Evolutionary conservation across 495 filamentous ascomycete genomes (phyloP), one percentile per base, ranked within the genome.

Genomic region (Tuber brumale): DNA sequence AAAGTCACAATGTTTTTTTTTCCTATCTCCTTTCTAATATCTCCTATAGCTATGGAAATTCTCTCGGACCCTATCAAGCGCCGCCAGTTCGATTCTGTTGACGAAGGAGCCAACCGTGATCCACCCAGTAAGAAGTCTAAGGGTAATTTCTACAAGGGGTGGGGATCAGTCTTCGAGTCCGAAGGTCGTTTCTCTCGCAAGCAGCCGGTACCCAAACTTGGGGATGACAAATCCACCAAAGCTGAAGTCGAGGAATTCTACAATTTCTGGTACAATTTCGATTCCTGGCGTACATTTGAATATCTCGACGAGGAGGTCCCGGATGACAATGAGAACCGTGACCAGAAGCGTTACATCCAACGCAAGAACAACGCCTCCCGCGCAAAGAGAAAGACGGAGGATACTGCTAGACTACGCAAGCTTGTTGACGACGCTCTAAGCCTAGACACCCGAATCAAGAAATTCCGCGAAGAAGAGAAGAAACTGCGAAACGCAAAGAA

Each of bases 211-310:
- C 96, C 95, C 3, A 84, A 86, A 76, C 89, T 98, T 48, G 92
- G 95, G 73, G 89, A 95, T 84, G 94, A 96, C 69, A 92, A 95
- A 79, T 91, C 90, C 81, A 89, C 90, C 82, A 91, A 93, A 84
- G 92, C 96, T 83, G 91, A 95, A 2, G 95, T 99, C 41, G 93
- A 97, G 82, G 85, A 86, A 74, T 99, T 99, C 87, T 99, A 99
- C 88, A 97, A 98, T 88, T 99, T 97, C 89, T 99, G 93, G 92
- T 99, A 97, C 88, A 94, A 94, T 87, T 95, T 99, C 81, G 96
- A 99, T 88, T 94, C 92, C 85, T 99, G 95, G 95, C 88, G 95
- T 71, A 90, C 92, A 39, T 99, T 99, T 84, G 95, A 99, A 86
- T 99, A 99, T 85, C 92, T 95, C 57, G 96, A 99, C 82, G 95